Percentiles rank a stretch among this genome's conserved stretches.
Evolutionary conservation across 768 basidiomycete genomes (phyloP).

Genomic region (Lactarius trivialis): DNA sequence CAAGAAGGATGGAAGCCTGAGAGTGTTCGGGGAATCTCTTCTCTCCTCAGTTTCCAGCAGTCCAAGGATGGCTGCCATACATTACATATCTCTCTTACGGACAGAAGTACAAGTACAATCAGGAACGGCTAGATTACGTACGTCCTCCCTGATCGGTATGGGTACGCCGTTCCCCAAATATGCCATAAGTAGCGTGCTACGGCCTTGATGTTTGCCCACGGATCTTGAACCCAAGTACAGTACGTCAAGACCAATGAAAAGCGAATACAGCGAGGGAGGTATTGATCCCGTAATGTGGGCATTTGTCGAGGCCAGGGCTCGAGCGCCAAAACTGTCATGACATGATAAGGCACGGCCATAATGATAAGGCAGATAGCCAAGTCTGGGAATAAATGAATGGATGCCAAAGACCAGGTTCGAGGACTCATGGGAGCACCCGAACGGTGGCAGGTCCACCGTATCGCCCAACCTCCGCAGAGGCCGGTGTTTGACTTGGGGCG

Average conservation of each 20-base stretch:
- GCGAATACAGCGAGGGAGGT: not conserved
- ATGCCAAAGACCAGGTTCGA: not conserved
- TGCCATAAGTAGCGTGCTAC: not conserved
- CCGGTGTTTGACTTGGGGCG: not conserved
- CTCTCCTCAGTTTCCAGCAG: too few species aligned
- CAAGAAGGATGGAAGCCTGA: not conserved
- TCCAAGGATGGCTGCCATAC: not conserved
- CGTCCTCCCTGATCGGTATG: not conserved
- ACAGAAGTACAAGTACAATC: not conserved
- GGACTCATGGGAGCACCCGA: not conserved
- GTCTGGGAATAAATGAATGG: not conserved
- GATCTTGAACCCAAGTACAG: not conserved
- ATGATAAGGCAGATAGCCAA: not conserved
- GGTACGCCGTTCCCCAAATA: not conserved
- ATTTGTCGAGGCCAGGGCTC: not conserved
- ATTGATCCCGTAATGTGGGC: not conserved
- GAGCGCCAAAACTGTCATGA: not conserved
- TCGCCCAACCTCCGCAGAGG: not conserved
- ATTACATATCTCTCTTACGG: not conserved
- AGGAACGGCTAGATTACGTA: not conserved
- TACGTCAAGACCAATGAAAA: not conserved
- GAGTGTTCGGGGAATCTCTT: not conserved
- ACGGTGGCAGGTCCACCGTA: not conserved
- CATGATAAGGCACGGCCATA: not conserved
- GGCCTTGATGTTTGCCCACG: not conserved